These are phyloP conservation scores for Pelargonium fulgidum DNA, from an alignment of 441 rosid genomes.

Conservation along the genomic window DNA sequence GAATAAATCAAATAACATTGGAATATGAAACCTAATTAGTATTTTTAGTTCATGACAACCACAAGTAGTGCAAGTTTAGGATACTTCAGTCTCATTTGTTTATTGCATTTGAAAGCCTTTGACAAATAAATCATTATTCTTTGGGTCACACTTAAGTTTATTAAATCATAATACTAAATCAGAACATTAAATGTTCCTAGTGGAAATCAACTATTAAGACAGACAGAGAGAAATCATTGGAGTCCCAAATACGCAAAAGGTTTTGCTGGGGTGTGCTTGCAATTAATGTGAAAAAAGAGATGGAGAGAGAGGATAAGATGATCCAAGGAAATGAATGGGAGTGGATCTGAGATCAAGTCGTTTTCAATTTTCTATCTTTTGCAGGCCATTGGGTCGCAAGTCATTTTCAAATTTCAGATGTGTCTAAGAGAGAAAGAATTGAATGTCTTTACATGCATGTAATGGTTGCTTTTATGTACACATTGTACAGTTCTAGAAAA, in stretches of 20 bases:
- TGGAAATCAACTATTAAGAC: background rate
- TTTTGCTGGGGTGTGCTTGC: conserved; percentile 4
- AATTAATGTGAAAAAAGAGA: background rate
- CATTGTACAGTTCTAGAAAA: conserved; percentile 4
- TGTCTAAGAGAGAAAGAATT: background rate
- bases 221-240: background rate
- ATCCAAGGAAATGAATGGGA: conserved; percentile 1
- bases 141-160: too few relatives aligned
- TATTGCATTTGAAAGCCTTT: background rate
- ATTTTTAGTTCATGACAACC: background rate
- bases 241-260: conserved; percentile 1
- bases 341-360: background rate
- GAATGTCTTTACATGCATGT: background rate
- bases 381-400: background rate
- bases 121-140: conserved; percentile 1
- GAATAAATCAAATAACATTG: background rate
- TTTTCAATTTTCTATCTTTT: too few relatives aligned
- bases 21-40: background rate
- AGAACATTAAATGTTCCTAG: conserved; percentile 3
- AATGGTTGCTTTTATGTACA: background rate
- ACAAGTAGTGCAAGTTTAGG: background rate
- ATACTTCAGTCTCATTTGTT: background rate
- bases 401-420: background rate
- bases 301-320: background rate
- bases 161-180: background rate